Conservation (phyloP, 2,329 filamentous ascomycete species). For the Cercospora brassicicola region DNA sequence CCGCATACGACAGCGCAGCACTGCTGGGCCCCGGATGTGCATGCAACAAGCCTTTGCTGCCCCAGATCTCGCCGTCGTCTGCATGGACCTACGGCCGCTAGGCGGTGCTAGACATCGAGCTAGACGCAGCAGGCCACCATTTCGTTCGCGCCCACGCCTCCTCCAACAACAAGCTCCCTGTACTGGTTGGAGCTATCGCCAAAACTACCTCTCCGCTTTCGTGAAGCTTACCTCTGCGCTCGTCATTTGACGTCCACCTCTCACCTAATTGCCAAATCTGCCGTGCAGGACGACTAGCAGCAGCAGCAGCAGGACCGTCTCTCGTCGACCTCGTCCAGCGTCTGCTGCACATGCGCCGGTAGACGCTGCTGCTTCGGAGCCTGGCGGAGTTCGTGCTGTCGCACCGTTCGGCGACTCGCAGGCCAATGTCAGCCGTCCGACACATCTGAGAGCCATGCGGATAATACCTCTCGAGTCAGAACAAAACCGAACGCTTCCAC, state of each 20-base stretch:
- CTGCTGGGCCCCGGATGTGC: slow-evolving; percentile 9
- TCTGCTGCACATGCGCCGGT: slow-evolving; percentile 8
- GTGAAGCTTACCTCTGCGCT: slow-evolving; percentile 26
- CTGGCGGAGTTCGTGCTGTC: slow-evolving; percentile 12
- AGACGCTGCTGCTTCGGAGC: slow-evolving; percentile 15
- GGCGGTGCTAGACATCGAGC: slow-evolving; percentile 4
- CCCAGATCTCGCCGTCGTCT: slow-evolving; percentile 10
- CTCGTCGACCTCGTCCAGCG: slow-evolving; percentile 10
- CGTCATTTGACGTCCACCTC: slow-evolving; percentile 28
- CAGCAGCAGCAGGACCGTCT: slow-evolving; percentile 1
- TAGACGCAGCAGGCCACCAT: slow-evolving; percentile 22
- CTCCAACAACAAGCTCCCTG: slow-evolving; percentile 24
- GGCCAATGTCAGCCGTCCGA: slow-evolving; percentile 30
- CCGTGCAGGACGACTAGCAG: slow-evolving; percentile 10
- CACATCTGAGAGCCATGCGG: slow-evolving; percentile 32
- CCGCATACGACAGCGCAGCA: slow-evolving; percentile 27
- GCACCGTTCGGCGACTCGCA: slow-evolving; percentile 19
- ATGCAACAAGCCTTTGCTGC: slow-evolving; percentile 4
- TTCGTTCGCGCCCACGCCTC: slow-evolving; percentile 22
- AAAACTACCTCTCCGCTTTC: slow-evolving; percentile 27
- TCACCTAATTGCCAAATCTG: slow-evolving; percentile 6
- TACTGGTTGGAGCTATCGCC: slow-evolving; percentile 27
- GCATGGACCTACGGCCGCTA: slow-evolving; percentile 15
- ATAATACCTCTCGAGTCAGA: slow-evolving; percentile 27
- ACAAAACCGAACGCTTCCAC: slow-evolving; percentile 24